phyloP scores from a whole-genome alignment of 2,329 filamentous ascomycete genomes.

The Fusarium udum region DNA sequence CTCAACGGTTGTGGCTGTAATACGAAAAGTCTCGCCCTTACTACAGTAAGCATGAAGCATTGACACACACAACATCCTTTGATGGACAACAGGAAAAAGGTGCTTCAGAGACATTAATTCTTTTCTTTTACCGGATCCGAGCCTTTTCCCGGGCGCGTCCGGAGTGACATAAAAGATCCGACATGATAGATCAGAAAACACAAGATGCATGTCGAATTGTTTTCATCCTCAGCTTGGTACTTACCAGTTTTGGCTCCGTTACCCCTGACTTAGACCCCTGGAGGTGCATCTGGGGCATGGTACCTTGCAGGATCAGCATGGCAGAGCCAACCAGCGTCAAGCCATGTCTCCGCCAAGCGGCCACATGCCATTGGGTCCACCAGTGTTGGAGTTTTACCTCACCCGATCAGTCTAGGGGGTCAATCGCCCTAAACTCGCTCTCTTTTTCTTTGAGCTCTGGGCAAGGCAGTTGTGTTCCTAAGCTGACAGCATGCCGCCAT shows the following conservation, averaged over 20 bases:
- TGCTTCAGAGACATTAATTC: slow-evolving; percentile 1
- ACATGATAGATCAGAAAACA: slow-evolving; percentile 7
- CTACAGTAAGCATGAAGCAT: neutral
- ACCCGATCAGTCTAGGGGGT: slow-evolving; percentile 36
- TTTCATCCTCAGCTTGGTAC: slow-evolving; percentile 7
- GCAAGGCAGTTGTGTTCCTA: neutral
- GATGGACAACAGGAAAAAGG: neutral
- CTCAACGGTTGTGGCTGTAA: slow-evolving; percentile 33
- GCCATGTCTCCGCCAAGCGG: slow-evolving; percentile 24
- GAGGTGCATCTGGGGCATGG: slow-evolving; percentile 22
- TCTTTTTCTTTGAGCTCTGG: slow-evolving; percentile 3
- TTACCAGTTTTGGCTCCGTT: slow-evolving; percentile 23
- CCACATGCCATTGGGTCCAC: slow-evolving; percentile 38
- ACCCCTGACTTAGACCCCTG: slow-evolving; percentile 41
- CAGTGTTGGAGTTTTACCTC: slow-evolving; percentile 38
- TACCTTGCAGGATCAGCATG: slow-evolving; percentile 41
- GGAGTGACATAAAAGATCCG: slow-evolving; percentile 18
- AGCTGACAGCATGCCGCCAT: neutral
- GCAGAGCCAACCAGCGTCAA: slow-evolving; percentile 33
- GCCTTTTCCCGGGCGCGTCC: neutral
- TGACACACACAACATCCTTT: neutral
- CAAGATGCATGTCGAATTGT: neutral
- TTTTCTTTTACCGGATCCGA: slow-evolving; percentile 26
- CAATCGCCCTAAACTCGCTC: slow-evolving; percentile 29
- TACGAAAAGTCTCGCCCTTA: slow-evolving; percentile 20